Evolutionary conservation across 2,329 filamentous ascomycete species (phyloP).

Genomic region (Xylariaceae sp.): DNA sequence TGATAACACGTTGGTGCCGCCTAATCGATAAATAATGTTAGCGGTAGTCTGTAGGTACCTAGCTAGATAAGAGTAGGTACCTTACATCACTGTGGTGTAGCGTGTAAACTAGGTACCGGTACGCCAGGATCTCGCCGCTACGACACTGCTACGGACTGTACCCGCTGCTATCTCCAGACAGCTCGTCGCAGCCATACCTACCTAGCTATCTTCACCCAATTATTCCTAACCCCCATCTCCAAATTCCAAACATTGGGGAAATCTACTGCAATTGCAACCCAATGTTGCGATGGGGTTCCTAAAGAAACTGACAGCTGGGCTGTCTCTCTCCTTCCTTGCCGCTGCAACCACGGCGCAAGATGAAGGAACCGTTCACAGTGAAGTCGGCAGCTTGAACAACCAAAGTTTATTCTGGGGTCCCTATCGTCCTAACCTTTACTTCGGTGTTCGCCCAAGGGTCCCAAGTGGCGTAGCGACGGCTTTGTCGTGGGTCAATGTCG

Average conservation of each 20-base stretch:
- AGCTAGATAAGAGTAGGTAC: no score
- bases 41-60: no score
- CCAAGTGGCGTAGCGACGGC: constrained; percentile 77
- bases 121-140: background rate
- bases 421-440: constrained; percentile 90
- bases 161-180: no score
- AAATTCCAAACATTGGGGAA: background rate
- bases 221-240: background rate
- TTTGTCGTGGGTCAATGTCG: constrained; percentile 82
- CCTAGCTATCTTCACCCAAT: background rate
- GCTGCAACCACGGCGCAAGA: constrained; percentile 27
- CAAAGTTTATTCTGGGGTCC: constrained; percentile 92
- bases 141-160: no score
- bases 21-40: no score
- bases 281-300: constrained; percentile 29
- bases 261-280: constrained; percentile 4
- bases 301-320: constrained; percentile 31
- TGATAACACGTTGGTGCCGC: no score
- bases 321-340: constrained; percentile 27
- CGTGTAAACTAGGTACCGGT: no score
- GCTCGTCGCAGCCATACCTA: no score
- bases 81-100: no score
- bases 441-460: constrained; percentile 77
- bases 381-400: constrained; percentile 58
- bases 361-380: constrained; percentile 38